A percentile compares a stretch with the other conserved stretches of the same genome.
Evolutionary conservation across 768 basidiomycete genomes (phyloP).

Genomic region (Lactifluus echinatus): DNA sequence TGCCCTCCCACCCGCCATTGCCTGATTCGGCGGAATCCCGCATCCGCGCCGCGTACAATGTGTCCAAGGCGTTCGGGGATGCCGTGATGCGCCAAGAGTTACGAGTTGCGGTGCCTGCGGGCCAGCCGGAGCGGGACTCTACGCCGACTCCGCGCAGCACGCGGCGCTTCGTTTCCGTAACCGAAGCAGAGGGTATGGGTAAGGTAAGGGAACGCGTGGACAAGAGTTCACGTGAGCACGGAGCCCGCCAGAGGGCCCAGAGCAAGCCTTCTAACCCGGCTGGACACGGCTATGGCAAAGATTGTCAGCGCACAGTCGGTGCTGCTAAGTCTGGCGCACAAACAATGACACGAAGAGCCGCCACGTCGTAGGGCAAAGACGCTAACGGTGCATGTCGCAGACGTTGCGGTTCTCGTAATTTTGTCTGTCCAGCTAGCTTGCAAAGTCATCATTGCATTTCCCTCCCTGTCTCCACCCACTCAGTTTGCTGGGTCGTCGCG

Average conservation of each 20-base stretch:
- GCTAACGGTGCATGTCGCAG: neutral
- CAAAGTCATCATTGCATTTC: neutral
- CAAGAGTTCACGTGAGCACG: neutral
- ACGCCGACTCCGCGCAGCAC: neutral
- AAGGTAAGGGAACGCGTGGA: neutral
- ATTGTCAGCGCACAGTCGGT: neutral
- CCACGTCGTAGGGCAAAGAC: neutral
- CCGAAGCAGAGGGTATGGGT: neutral
- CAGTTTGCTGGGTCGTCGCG: neutral
- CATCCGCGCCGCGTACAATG: constrained; percentile 7
- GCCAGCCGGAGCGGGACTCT: neutral
- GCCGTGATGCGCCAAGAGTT: constrained; percentile 8
- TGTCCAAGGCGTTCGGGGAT: constrained; percentile 4
- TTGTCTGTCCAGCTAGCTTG: neutral
- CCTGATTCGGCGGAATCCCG: constrained; percentile 3
- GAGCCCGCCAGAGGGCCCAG: neutral
- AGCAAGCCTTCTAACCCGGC: neutral
- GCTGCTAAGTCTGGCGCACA: neutral
- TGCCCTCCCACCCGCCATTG: neutral
- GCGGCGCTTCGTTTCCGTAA: constrained; percentile 1
- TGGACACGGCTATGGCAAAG: neutral
- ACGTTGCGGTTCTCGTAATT: neutral
- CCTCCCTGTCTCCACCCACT: neutral
- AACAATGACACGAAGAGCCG: neutral
- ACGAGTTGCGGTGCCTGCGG: neutral